phyloP scores from a whole-genome alignment of 1,284 basidiomycete genomes.

The Ganoderma sinense region DNA sequence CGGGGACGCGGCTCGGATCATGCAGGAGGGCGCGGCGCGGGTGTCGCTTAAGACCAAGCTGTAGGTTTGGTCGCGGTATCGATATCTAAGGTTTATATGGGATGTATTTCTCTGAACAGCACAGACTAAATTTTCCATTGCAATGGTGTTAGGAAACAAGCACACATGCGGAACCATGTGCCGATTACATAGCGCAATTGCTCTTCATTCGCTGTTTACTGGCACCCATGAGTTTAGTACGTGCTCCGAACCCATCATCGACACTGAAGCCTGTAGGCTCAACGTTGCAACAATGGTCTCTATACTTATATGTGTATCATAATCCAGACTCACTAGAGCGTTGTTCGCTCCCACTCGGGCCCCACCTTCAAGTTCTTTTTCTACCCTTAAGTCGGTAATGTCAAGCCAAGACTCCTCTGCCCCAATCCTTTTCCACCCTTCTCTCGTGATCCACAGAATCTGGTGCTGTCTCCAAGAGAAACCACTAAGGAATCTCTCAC shows the following conservation, averaged over 20 bases:
- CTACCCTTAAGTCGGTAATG: too few species aligned
- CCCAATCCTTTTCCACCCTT: not conserved
- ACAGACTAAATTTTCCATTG: not conserved
- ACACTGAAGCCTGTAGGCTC: not conserved
- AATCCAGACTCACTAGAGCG: too few species aligned
- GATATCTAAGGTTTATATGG: slow-evolving; percentile 14
- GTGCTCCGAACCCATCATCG: not conserved
- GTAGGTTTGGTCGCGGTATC: slow-evolving; percentile 32
- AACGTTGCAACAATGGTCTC: too few species aligned
- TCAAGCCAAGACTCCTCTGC: too few species aligned
- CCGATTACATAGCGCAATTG: not conserved
- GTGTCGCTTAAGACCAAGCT: slow-evolving; percentile 52
- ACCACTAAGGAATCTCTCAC: not conserved
- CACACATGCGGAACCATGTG: not conserved
- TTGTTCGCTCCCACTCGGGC: too few species aligned
- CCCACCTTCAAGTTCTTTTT: too few species aligned
- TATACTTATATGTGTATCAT: too few species aligned
- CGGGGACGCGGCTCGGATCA: slow-evolving; percentile 62
- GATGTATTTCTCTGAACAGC: not conserved
- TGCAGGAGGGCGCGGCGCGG: slow-evolving; percentile 47
- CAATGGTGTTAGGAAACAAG: not conserved
- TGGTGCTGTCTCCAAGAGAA: not conserved
- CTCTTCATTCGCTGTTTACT: not conserved
- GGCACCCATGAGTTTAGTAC: not conserved
- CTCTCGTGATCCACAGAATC: not conserved